Evolutionary conservation across 2,329 filamentous ascomycete genomes (phyloP), one percentile per base, ranked within the genome.

Genomic region (Zarea fungicola): DNA sequence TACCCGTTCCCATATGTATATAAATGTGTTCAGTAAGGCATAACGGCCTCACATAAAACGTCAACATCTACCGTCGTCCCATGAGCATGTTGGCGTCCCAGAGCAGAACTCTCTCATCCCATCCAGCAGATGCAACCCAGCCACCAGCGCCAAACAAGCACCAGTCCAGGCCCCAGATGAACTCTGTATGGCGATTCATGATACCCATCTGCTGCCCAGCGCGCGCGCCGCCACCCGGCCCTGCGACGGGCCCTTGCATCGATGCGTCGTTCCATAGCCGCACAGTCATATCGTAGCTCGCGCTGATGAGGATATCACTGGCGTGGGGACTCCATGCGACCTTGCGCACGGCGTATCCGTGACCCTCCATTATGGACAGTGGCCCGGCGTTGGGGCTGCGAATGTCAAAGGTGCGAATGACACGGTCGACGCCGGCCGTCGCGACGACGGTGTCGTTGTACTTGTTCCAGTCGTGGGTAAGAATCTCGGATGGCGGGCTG

Each of bases 381-480:
- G 92, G 89, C 0, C 89, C 89, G 5, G 76, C 81, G 5, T 76
- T 71, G 1, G 89, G 86, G 59, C 83, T 85, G 36, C 93, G 78
- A 39, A 96, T 84, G 65, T 99, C 93, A 61, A 97, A 97, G 0
- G 87, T 93, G 41, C 93, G 83, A 52, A 99, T 84, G 16, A 85
- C 72, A 47, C 87, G 80, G 66, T 99, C 93, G 4, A 97, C 93
- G 48, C 93, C 92, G 1, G 83, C 93, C 0, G 89, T 89, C 0
- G 93, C 93, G 48, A 99, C 73, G 22, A 96, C 75, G 0, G 83
- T 85, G 56, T 90, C 83, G 32, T 87, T 81, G 70, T 99, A 99
- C 69, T 99, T 99, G 72, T 99, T 99, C 93, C 93, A 99, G 67
- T 99, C 93, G 68, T 97, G 93, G 0, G 91, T 96, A 26, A 99